Evolutionary conservation across 2,329 filamentous ascomycete genomes (phyloP), one percentile per base, ranked within the genome.

Genomic region (Penicillium sp.): DNA sequence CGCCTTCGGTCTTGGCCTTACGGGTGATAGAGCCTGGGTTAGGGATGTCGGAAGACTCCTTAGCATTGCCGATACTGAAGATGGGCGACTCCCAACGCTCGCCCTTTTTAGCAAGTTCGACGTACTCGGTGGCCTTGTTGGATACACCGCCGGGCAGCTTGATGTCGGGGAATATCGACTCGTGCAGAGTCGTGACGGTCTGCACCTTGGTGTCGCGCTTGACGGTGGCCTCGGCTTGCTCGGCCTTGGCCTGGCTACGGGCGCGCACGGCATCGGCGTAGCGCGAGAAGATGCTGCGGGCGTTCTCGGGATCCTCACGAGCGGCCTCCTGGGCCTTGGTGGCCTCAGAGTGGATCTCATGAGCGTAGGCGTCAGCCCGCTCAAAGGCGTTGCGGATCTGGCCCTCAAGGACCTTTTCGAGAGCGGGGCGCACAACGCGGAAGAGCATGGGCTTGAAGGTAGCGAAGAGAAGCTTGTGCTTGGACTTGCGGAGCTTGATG

Each of bases 71-170:
- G 61, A 97, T 86, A 52, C 83, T 86, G 77, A 98, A 98, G 64
- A 98, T 83, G 8, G 92, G 89, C 53, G 88, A 95, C 78, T 95
- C 87, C 93, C 93, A 98, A 70, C 84, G 86, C 48, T 95, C 88
- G 45, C 93, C 93, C 81, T 93, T 89, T 59, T 77, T 78, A 7
- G 92, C 89, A 50, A 95, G 79, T 20, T 96, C 83, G 75, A 84
- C 89, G 80, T 95, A 97, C 72, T 95, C 89, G 23, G 89, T 95
- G 8, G 92, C 91, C 81, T 95, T 96, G 75, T 83, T 85, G 60
- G 88, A 93, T 68, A 96, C 92, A 47, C 90, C 91, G 28, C 88
- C 88, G 24, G 91, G 90, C 5, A 98, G 79, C 49, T 84, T 80
- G 66, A 98, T 85, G 66, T 92, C 78, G 65, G 89, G 87, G 84